These are phyloP conservation scores for Coleophoma cylindrospora DNA, from an alignment of 2,329 filamentous ascomycete genomes.

Conservation along the genomic window DNA sequence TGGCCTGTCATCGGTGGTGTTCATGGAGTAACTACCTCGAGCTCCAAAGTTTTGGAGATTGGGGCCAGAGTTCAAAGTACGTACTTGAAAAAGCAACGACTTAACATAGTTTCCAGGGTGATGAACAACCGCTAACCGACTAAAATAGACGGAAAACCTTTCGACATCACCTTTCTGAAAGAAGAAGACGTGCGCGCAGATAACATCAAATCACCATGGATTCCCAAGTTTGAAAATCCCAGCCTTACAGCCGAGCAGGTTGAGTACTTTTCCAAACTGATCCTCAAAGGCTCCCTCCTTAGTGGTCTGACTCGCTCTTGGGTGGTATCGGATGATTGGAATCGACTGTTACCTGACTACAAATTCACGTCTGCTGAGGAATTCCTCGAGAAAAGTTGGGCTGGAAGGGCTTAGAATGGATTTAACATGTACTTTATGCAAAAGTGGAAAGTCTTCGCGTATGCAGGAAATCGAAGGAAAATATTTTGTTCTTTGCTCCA, in stretches of 20 bases:
- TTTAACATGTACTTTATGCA: too few species aligned
- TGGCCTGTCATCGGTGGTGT: constrained; percentile 29
- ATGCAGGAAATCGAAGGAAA: too few species aligned
- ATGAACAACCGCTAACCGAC: not conserved
- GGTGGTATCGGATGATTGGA: constrained; percentile 38
- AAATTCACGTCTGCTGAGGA: constrained; percentile 35
- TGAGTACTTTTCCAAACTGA: constrained; percentile 20
- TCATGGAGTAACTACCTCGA: constrained; percentile 18
- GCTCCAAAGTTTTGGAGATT: constrained; percentile 29
- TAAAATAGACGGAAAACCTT: constrained; percentile 6
- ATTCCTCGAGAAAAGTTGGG: constrained; percentile 36
- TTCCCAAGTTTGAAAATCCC: constrained; percentile 26
- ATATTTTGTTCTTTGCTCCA: too few species aligned
- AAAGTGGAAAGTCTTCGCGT: too few species aligned
- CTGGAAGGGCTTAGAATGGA: constrained; percentile 20
- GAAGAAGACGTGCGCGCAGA: constrained; percentile 10
- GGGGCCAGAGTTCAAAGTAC: constrained; percentile 36
- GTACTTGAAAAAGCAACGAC: not conserved
- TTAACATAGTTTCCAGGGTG: not conserved
- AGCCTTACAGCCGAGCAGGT: constrained; percentile 21
- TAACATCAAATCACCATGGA: constrained; percentile 22
- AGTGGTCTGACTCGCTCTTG: constrained; percentile 29
- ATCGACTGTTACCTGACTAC: constrained; percentile 37
- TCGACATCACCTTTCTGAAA: constrained; percentile 8
- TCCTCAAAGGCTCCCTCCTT: constrained; percentile 29